Percentiles rank a stretch among this genome's conserved stretches.
Evolutionary conservation across 768 basidiomycete species (phyloP).

Genomic region (Cyclocybe aegerita): DNA sequence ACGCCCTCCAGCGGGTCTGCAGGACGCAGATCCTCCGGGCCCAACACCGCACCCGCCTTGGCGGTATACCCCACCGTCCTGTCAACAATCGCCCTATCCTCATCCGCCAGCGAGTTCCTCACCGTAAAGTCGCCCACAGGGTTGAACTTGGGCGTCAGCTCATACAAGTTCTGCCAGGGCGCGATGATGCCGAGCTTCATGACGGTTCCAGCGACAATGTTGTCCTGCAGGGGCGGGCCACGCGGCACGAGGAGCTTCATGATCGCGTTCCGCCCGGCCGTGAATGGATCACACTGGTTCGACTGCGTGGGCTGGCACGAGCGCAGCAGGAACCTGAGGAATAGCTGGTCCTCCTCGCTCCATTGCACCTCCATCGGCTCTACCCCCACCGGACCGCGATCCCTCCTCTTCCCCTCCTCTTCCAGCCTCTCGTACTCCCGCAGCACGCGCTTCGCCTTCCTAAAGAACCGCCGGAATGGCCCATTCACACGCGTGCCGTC

Average conservation of each 20-base stretch:
- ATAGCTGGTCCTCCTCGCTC: constrained; percentile 50
- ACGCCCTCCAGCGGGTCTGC: constrained; percentile 65
- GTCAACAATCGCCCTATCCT: constrained; percentile 26
- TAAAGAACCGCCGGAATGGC: constrained; percentile 12
- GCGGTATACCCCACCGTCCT: constrained; percentile 25
- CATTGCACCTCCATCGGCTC: constrained; percentile 36
- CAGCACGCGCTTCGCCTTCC: constrained; percentile 15
- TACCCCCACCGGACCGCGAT: constrained; percentile 12
- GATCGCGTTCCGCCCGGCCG: constrained; percentile 49
- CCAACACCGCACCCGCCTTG: constrained; percentile 34
- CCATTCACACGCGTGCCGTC: not conserved
- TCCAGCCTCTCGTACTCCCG: not conserved
- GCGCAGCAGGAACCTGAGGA: constrained; percentile 58
- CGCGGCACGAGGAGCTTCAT: constrained; percentile 54
- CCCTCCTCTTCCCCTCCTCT: not conserved
- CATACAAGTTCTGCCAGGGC: constrained; percentile 76
- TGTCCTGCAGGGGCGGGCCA: constrained; percentile 26
- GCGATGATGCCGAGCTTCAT: constrained; percentile 72
- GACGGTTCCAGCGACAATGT: constrained; percentile 48
- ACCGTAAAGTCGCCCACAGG: constrained; percentile 31
- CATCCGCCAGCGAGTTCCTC: constrained; percentile 21
- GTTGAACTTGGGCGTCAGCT: constrained; percentile 36
- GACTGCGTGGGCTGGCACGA: constrained; percentile 47
- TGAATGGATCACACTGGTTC: constrained; percentile 66
- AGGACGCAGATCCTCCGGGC: constrained; percentile 63